These are phyloP conservation scores for Hysterium pulicare DNA, from an alignment of 2,329 filamentous ascomycete species.

Conservation along the genomic window DNA sequence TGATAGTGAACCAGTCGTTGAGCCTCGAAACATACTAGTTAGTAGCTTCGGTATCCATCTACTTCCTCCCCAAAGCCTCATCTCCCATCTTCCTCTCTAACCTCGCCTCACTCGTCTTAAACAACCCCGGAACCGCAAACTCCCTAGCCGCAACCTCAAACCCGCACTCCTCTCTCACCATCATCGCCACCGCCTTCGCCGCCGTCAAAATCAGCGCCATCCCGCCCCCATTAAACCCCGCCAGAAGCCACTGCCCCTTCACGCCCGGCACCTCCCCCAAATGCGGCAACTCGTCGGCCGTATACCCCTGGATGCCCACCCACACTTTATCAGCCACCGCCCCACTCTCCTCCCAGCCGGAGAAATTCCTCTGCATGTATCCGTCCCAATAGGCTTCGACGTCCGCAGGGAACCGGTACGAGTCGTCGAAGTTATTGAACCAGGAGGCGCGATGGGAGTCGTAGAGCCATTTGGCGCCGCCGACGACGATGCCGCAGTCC, in stretches of 20 bases:
- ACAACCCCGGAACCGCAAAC: conserved; percentile 36
- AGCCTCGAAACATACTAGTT: too few species aligned
- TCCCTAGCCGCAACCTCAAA: conserved; percentile 32
- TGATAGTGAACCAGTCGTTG: too few species aligned
- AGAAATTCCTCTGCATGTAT: conserved; percentile 49
- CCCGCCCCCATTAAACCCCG: conserved; percentile 52
- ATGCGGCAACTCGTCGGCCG: conserved; percentile 41
- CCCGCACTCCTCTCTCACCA: conserved; percentile 31
- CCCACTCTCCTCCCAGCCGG: conserved; percentile 47
- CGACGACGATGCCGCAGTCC: conserved; percentile 46
- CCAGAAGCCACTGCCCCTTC: conserved; percentile 43
- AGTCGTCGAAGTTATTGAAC: conserved; percentile 49
- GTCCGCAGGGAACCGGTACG: conserved; percentile 38
- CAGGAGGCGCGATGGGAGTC: conserved; percentile 36
- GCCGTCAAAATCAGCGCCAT: conserved; percentile 48
- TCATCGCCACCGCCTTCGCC: conserved; percentile 40
- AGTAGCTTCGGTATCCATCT: too few species aligned
- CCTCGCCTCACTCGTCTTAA: conserved; percentile 31
- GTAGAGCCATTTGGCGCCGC: conserved; percentile 41
- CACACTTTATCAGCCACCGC: conserved; percentile 39
- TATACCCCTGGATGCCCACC: conserved; percentile 43
- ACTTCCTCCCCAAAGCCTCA: too few species aligned
- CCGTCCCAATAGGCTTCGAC: conserved; percentile 46
- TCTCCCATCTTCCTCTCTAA: conserved; percentile 7
- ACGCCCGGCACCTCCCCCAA: conserved; percentile 44